These are phyloP conservation scores for Phytophthora cryptogea DNA, from an alignment of 352 stramenopile genomes.

Conservation along the genomic window DNA sequence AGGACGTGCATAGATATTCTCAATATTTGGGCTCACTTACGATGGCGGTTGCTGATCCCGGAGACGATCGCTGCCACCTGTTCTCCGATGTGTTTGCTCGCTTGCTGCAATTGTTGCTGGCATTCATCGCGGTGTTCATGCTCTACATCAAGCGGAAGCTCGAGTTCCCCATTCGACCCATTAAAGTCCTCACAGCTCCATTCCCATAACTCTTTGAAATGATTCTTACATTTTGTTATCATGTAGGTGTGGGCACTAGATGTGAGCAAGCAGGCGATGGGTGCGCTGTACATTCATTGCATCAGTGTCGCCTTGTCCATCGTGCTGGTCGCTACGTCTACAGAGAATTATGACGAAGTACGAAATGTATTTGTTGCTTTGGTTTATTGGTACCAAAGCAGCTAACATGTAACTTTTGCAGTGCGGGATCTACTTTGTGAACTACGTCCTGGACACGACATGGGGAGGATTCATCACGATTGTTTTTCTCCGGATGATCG, in stretches of 20 bases:
- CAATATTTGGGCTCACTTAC: slow-evolving; percentile 10
- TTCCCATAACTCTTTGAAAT: not conserved
- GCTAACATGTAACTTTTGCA: slow-evolving; percentile 19
- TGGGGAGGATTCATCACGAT: slow-evolving; percentile 56
- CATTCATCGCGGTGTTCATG: slow-evolving; percentile 53
- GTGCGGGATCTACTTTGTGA: slow-evolving; percentile 80
- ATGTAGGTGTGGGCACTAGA: slow-evolving; percentile 69
- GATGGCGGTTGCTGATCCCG: slow-evolving; percentile 12
- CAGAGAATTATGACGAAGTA: slow-evolving; percentile 59
- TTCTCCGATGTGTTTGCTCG: slow-evolving; percentile 73
- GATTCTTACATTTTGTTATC: not conserved
- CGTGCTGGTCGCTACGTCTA: slow-evolving; percentile 48
- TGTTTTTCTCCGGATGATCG: slow-evolving; percentile 46
- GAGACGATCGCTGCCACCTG: slow-evolving; percentile 55
- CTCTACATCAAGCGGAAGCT: slow-evolving; percentile 83
- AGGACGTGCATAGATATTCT: slow-evolving; percentile 13
- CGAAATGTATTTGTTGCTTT: not conserved
- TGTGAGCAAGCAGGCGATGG: slow-evolving; percentile 70
- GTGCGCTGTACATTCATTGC: slow-evolving; percentile 61
- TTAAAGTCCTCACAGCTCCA: slow-evolving; percentile 37
- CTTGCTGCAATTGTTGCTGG: slow-evolving; percentile 63
- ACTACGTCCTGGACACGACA: slow-evolving; percentile 71
- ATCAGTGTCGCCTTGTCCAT: slow-evolving; percentile 70
- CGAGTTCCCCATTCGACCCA: slow-evolving; percentile 65
- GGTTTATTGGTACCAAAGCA: not conserved